Evolutionary conservation across 257 asterid genomes (phyloP).

Genomic region (Echium plantagineum): DNA sequence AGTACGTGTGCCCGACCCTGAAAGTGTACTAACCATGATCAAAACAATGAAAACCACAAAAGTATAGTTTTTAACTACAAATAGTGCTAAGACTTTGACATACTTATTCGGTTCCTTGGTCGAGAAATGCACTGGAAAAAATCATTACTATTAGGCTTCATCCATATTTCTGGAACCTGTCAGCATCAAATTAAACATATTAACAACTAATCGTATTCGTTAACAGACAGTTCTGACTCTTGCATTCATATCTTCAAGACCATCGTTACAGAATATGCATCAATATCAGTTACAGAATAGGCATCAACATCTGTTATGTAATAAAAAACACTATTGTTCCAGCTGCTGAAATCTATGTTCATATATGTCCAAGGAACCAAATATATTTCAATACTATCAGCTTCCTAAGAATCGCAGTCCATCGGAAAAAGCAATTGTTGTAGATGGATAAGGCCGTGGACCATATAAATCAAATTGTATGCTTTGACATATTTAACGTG

Average conservation of each 20-base stretch:
- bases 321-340: too few species aligned
- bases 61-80: not conserved
- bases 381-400: not conserved
- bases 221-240: not conserved
- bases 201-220: not conserved
- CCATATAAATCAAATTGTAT: too few species aligned
- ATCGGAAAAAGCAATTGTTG: too few species aligned
- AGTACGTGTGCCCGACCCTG: constrained; percentile 27
- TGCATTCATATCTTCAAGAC: not conserved
- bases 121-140: constrained; percentile 35
- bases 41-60: not conserved
- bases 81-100: constrained; percentile 6
- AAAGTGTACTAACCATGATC: not conserved
- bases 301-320: not conserved
- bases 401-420: not conserved
- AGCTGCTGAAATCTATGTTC: not conserved
- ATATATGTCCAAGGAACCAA: not conserved
- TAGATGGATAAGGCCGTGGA: too few species aligned
- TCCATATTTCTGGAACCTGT: constrained; percentile 48
- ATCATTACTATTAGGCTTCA: constrained; percentile 34
- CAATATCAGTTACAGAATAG: not conserved
- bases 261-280: too few species aligned
- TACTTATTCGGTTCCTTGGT: constrained; percentile 35
- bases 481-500: too few species aligned
- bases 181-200: not conserved